Percentiles rank a stretch among this genome's conserved stretches.
phyloP scores from a whole-genome alignment of 2,329 filamentous ascomycete species.

The Fusarium avenaceum region DNA sequence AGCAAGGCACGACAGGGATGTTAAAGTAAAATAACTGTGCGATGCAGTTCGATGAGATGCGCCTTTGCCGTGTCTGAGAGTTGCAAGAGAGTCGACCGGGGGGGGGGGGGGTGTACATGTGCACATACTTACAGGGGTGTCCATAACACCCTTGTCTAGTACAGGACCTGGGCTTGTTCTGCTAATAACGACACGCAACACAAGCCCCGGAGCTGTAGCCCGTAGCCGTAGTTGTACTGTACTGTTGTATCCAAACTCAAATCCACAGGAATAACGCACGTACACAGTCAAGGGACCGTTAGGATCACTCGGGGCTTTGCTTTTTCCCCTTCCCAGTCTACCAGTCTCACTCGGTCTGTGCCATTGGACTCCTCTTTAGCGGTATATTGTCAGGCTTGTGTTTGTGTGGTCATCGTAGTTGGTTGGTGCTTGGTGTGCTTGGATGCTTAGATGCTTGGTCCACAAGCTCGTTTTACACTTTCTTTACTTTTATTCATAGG shows the following conservation, averaged over 20 bases:
- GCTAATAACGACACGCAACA: conserved; percentile 40
- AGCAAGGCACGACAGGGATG: conserved; percentile 11
- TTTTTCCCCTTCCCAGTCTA: conserved; percentile 29
- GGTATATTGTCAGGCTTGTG: conserved; percentile 7
- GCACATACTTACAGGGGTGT: background rate
- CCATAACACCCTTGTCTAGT: conserved; percentile 35
- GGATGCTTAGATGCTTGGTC: conserved; percentile 13
- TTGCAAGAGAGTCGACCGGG: conserved; percentile 42
- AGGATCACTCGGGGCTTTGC: conserved; percentile 33
- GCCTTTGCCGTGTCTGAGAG: conserved; percentile 40
- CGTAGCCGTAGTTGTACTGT: background rate
- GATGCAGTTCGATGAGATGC: conserved; percentile 15
- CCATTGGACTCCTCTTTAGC: conserved; percentile 1
- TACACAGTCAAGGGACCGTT: background rate
- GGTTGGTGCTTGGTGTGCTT: conserved; percentile 11
- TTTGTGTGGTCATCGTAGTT: background rate
- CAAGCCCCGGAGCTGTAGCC: background rate
- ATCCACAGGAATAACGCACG: conserved; percentile 23
- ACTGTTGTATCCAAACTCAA: background rate
- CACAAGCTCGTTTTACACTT: conserved; percentile 42
- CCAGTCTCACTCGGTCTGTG: background rate
- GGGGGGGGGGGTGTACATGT: background rate
- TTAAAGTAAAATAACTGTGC: conserved; percentile 20
- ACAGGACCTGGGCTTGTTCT: conserved; percentile 1
- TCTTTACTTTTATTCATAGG: conserved; percentile 42